phyloP scores from a whole-genome alignment of 2,329 filamentous ascomycete genomes.

The Didymella sp. region DNA sequence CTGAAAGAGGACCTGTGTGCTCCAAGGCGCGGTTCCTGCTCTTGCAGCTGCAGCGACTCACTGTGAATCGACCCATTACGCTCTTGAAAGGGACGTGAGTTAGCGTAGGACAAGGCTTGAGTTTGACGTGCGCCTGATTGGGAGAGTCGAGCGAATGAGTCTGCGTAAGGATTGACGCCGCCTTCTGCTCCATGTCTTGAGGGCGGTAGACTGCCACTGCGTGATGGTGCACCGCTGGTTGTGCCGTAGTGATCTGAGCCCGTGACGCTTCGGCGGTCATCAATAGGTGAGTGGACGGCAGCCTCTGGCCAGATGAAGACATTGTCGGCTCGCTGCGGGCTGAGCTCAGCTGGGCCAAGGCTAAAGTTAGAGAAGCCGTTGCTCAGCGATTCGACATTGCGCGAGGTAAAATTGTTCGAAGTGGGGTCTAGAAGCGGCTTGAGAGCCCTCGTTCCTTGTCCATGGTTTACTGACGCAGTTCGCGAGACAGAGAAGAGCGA shows the following conservation, averaged over 20 bases:
- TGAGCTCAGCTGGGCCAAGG: conserved; percentile 42
- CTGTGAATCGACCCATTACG: conserved; percentile 51
- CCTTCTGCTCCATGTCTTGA: conserved; percentile 60
- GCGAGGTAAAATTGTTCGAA: conserved; percentile 41
- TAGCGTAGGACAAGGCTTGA: conserved; percentile 58
- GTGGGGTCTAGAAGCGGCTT: conserved; percentile 46
- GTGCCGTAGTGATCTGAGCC: conserved; percentile 55
- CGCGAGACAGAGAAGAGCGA: conserved; percentile 40
- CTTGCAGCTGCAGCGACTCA: conserved; percentile 45
- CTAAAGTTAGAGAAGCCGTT: conserved; percentile 45
- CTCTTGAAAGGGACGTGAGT: conserved; percentile 43
- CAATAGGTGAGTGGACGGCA: conserved; percentile 51
- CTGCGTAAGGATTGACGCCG: conserved; percentile 40
- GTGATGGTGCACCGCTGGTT: conserved; percentile 56
- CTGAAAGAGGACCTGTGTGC: conserved; percentile 46
- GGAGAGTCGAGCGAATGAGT: conserved; percentile 38
- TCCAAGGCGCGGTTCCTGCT: conserved; percentile 42
- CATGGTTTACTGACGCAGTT: conserved; percentile 30
- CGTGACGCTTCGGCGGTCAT: conserved; percentile 51
- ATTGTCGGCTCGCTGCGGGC: conserved; percentile 35
- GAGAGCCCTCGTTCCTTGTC: conserved; percentile 32
- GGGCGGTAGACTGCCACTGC: conserved; percentile 63
- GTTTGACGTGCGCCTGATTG: conserved; percentile 54
- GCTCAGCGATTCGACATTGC: conserved; percentile 40
- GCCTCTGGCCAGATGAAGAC: conserved; percentile 46